A percentile compares a stretch with the other conserved stretches of the same genome.
Conservation (phyloP, 306 rosid species). For the apple (Malus domestica) region DNA sequence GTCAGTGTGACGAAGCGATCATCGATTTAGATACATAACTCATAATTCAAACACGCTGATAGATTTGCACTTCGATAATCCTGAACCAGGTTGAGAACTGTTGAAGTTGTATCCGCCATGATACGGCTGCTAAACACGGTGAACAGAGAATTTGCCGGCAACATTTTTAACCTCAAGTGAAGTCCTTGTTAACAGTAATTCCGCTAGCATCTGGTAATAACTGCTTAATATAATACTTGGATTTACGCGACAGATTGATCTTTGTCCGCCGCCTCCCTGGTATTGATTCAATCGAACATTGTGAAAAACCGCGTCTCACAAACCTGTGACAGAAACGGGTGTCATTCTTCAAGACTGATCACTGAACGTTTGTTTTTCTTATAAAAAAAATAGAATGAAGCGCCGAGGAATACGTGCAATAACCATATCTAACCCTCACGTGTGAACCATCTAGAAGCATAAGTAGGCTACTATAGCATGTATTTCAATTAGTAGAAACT, state of each 20-base stretch:
- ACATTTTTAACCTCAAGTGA: slow-evolving; percentile 15
- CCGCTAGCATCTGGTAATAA: slow-evolving; percentile 69
- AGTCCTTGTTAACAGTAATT: slow-evolving; percentile 40
- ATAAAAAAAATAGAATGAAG: neutral
- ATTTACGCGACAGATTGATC: slow-evolving; percentile 79
- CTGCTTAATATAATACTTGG: slow-evolving; percentile 85
- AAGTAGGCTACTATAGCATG: neutral
- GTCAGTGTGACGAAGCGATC: neutral
- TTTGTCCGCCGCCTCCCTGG: slow-evolving; percentile 62
- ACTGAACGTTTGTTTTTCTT: neutral
- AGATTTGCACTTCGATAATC: neutral
- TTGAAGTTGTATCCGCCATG: too few relatives aligned
- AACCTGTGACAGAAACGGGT: slow-evolving; percentile 50
- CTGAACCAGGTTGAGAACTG: neutral
- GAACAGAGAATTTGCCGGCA: neutral
- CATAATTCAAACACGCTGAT: neutral
- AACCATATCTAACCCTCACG: neutral
- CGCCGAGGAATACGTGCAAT: neutral
- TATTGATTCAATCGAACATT: slow-evolving; percentile 71
- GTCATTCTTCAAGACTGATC: neutral
- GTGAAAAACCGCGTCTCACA: slow-evolving; percentile 92
- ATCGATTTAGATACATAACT: neutral
- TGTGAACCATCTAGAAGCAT: neutral
- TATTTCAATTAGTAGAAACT: slow-evolving; percentile 8
- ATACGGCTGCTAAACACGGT: neutral